Evolutionary conservation across 192 early-diverging fungal genomes (phyloP).

Genomic region (Coemansia sp.): DNA sequence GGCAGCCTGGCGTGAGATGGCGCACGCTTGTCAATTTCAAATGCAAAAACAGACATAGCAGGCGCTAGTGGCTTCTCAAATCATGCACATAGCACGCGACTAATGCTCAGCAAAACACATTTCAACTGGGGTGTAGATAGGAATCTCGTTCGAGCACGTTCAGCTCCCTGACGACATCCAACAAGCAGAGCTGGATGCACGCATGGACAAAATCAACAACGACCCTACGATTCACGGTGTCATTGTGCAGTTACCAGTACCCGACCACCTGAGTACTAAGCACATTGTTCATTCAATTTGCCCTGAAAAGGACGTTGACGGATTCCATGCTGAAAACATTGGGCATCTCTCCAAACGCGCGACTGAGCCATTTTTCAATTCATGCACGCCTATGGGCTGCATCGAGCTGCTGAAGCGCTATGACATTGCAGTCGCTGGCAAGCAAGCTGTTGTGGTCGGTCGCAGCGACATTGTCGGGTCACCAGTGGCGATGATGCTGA

Average conservation of each 20-base stretch:
- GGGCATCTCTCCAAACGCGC: constrained; percentile 84
- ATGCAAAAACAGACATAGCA: too few species aligned
- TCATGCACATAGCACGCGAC: neutral
- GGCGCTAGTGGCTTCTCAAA: neutral
- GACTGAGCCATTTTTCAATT: constrained; percentile 78
- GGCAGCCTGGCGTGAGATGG: neutral
- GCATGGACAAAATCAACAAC: constrained; percentile 73
- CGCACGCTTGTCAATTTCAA: neutral
- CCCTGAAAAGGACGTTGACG: constrained; percentile 95
- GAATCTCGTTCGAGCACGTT: constrained; percentile 73
- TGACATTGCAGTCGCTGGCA: constrained; percentile 72
- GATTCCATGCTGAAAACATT: constrained; percentile 95
- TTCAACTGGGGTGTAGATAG: constrained; percentile 55
- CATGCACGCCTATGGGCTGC: constrained; percentile 96
- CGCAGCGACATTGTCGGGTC: constrained; percentile 94
- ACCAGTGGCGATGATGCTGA: constrained; percentile 83
- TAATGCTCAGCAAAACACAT: neutral
- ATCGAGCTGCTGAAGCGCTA: constrained; percentile 80
- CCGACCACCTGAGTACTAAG: constrained; percentile 78
- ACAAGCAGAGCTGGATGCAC: constrained; percentile 67
- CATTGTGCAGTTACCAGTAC: constrained; percentile 93
- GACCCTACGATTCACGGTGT: constrained; percentile 88
- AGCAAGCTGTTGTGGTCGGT: constrained; percentile 91
- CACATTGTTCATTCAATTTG: constrained; percentile 83
- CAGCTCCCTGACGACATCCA: constrained; percentile 67